Percentiles rank a stretch among this genome's conserved stretches.
Conservation (phyloP, 805 yeast species). For the Candida pseudofarinosa region DNA sequence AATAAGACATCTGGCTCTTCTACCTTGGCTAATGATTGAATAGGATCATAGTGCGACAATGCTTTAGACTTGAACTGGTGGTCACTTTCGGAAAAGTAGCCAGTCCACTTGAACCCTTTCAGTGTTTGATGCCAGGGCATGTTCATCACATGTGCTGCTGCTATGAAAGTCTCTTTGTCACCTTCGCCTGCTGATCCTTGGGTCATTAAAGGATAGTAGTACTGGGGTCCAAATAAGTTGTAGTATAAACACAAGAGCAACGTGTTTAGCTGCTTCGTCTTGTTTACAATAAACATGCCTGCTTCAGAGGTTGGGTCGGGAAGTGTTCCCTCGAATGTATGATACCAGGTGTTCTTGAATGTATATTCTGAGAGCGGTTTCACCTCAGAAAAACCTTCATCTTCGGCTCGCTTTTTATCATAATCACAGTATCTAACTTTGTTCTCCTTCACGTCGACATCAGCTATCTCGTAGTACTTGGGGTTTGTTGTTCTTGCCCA, state of each 20-base stretch:
- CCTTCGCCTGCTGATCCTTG: conserved; percentile 80
- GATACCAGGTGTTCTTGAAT: conserved; percentile 40
- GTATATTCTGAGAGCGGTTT: conserved; percentile 21
- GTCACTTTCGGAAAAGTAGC: conserved; percentile 23
- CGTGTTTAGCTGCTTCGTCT: conserved; percentile 54
- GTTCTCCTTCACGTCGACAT: conserved; percentile 26
- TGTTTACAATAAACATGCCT: conserved; percentile 64
- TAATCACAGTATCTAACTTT: conserved; percentile 30
- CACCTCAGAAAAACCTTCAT: conserved; percentile 24
- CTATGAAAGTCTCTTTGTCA: conserved; percentile 72
- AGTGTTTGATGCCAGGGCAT: conserved; percentile 50
- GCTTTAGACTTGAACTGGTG: conserved; percentile 32
- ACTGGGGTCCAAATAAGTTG: conserved; percentile 60
- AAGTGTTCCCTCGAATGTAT: conserved; percentile 58
- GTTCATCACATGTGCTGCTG: conserved; percentile 55
- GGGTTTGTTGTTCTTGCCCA: conserved; percentile 71
- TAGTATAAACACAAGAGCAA: conserved; percentile 59
- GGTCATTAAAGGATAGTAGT: conserved; percentile 62
- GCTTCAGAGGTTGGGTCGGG: conserved; percentile 70
- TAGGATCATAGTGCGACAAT: conserved; percentile 40
- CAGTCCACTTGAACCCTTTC: conserved; percentile 41
- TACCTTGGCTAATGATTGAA: conserved; percentile 12
- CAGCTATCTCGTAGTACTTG: conserved; percentile 51
- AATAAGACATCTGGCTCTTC: conserved; percentile 29
- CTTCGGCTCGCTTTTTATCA: conserved; percentile 31